Evolutionary conservation across 441 rosid species (phyloP), one percentile per base, ranked within the genome.

Genomic region (Populus hybrid): DNA sequence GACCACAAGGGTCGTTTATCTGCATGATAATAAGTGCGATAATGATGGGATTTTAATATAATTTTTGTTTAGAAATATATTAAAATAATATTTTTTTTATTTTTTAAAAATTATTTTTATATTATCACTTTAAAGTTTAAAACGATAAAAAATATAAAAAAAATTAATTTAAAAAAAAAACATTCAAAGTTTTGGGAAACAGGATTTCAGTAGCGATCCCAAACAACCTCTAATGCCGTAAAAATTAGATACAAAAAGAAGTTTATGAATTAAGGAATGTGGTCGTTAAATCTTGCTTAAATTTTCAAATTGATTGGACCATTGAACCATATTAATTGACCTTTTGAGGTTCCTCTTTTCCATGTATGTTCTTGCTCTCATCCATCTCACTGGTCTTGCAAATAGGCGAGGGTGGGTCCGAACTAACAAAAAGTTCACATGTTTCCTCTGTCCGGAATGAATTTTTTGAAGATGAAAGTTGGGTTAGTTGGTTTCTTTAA

Each of bases 351-450:
- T 64, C 21, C 42, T n/a, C 23, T 18, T 64, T 21, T 24, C 6
- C 56, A 45, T 12, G 56, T 4, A 3, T 12, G 56, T 4, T 14
- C 12, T 14, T 4, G 20, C 6, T 45, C 56, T 45, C 4, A 45
- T 45, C 20, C 56, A 45, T 1, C 18, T 45, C 3, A 45, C 56
- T 64, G 45, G 74, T 23, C 42, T 3, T 24, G 35, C 42, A 23
- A 29, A 20, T 42, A n/a, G 53, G 71, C 2, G 1, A 36, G 16
- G 31, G 87, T 82, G 86, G 88, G 90, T 77, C 83, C 85, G 56
- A 70, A 26, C 24, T 67, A 66, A 65, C 64, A 26, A 59, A 75
- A 84, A 73, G 79, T 79, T 10, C 16, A 64, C 20, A 45, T 45
- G 56, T 45, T 45, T 45, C 53, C 53, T 45, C 18, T 3, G 53